Evolutionary conservation across 768 basidiomycete genomes (phyloP), one percentile per base, ranked within the genome.

Genomic region (Suillus clintonianus): DNA sequence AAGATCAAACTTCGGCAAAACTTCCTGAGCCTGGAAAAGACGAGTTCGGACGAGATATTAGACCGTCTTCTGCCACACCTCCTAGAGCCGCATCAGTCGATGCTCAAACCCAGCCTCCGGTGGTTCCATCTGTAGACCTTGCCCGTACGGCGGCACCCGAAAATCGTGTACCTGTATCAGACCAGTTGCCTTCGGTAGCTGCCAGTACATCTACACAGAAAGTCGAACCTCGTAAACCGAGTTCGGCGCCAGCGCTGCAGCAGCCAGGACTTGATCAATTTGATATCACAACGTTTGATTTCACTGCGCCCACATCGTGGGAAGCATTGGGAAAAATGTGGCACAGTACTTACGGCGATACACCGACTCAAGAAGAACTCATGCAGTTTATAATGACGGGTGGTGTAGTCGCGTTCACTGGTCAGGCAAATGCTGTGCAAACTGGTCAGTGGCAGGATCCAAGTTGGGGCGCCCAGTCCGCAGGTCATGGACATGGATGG

Each of bases 1-100:
- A 69, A 59, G 72, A 67, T 66, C 70, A 69, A 58, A 72, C 67
- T 66, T 65, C 74, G 69, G 54, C 72, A 45, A 68, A 66, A 71
- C 67, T 66, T 59, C 77, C 71, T 56, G 72, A 72, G 60, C 67
- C 73, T n/a, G 87, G 79, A 62, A 92, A 87, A 76, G 92, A 94
- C 83, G 92, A 94, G 76, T 94, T 94, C 76, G 92, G 92, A 68
- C 88, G 92, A 69, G 91, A 94, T 73, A 82, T 92, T 71, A 83
- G 92, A 69, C 78, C 84, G 41, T 76, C 78, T 47, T 87, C 90
- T 43, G 60, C 64, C 55, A 73, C 75, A 62, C 74, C 69, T 58
- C 73, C 77, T 41, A 70, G 75, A 61, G 68, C 76, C 4, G 59
- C 51, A 58, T 72, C 72, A 53, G 64, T 61, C 62, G 71, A 72